phyloP scores from a whole-genome alignment of 306 rosid genomes.

The Ormosia emarginata region DNA sequence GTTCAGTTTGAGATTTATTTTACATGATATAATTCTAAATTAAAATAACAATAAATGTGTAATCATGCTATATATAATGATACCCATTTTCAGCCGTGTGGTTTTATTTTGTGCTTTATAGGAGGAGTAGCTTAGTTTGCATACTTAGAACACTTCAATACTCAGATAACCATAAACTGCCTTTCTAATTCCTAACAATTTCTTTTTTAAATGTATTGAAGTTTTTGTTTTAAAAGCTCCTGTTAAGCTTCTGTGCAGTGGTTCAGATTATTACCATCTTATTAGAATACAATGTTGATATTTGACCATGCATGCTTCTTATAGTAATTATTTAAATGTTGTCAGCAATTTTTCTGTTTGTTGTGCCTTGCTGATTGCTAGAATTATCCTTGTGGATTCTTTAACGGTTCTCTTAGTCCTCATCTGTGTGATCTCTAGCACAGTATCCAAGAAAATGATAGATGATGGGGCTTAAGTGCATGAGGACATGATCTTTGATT shows the following conservation, averaged over 20 bases:
- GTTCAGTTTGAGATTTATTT: conserved; percentile 1
- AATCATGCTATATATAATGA: background rate
- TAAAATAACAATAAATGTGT: background rate
- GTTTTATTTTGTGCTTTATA: conserved; percentile 5
- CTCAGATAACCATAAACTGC: background rate
- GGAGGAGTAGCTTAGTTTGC: background rate
- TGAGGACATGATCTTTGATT: background rate
- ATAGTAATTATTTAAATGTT: background rate
- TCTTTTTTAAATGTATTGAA: background rate
- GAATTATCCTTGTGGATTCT: background rate
- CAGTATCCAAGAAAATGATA: conserved; percentile 8
- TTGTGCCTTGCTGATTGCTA: conserved; percentile 16
- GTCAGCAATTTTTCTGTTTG: background rate
- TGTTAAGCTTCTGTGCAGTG: conserved; percentile 2
- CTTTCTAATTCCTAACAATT: conserved; percentile 1
- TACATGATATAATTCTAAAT: background rate
- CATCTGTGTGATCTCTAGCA: background rate
- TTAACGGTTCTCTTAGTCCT: conserved; percentile 12
- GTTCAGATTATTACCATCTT: conserved; percentile 6
- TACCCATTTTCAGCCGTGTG: background rate
- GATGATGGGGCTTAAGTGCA: conserved; percentile 10
- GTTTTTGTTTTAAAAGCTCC: background rate
- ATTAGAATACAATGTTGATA: background rate
- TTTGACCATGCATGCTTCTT: background rate
- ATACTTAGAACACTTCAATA: background rate